Percentiles rank a stretch among this genome's conserved stretches.
phyloP scores from a whole-genome alignment of 257 asterid species.

The Orobanche coerulescens region DNA sequence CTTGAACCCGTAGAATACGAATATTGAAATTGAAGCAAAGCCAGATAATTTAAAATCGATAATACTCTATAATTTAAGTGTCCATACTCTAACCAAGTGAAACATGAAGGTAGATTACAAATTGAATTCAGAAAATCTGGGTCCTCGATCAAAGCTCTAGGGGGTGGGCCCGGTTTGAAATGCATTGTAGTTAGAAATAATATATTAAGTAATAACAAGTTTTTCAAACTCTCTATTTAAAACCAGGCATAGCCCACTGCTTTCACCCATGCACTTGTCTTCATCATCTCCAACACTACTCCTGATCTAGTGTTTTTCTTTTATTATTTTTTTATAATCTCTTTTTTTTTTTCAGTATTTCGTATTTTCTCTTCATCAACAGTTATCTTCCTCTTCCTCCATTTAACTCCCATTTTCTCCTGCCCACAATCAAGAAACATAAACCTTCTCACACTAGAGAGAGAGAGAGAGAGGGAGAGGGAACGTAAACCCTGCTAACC shows the following conservation, averaged over 20 bases:
- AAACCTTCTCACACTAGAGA: not conserved
- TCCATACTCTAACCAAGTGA: too few species aligned
- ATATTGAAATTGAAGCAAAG: too few species aligned
- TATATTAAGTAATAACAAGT: not conserved
- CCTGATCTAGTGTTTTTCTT: slow-evolving; percentile 17
- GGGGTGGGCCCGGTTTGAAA: too few species aligned
- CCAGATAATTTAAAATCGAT: too few species aligned
- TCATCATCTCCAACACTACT: slow-evolving; percentile 56
- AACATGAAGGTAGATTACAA: too few species aligned
- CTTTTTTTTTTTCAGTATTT: not conserved
- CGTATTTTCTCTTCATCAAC: slow-evolving; percentile 22
- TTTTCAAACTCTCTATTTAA: slow-evolving; percentile 24
- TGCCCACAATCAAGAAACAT: slow-evolving; percentile 11
- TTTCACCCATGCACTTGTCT: slow-evolving; percentile 79
- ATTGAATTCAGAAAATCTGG: too few species aligned
- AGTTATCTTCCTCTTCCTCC: slow-evolving; percentile 10
- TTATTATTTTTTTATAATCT: not conserved
- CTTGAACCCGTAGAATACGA: too few species aligned
- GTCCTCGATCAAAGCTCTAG: too few species aligned
- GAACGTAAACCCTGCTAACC: not conserved
- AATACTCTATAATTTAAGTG: too few species aligned
- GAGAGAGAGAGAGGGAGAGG: not conserved
- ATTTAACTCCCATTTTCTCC: slow-evolving; percentile 24
- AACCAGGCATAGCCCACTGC: slow-evolving; percentile 52
- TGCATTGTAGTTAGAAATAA: too few species aligned